Base-by-base conservation (phyloP, 495 filamentous ascomycete species). In the Tetracladium marchalianum region DNA sequence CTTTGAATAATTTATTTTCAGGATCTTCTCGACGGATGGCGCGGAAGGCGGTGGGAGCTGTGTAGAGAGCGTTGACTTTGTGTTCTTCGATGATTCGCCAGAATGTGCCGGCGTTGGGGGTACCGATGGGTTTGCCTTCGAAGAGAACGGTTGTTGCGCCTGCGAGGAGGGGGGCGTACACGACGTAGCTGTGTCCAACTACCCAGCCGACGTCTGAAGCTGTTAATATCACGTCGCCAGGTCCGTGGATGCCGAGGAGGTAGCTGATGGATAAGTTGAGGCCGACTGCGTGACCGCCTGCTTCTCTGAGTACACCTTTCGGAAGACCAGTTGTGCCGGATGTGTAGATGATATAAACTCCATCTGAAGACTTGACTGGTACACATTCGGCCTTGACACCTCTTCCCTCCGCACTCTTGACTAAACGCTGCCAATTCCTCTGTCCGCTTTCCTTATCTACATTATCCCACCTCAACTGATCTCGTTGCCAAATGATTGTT, bases 71-170 rank as follows among this genome's bases (percentile, higher is more conserved):
- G 47, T 86, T 90, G 52, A 90, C 87, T 55, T 82, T 81, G 66
- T 95, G 81, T 54, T 90, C 84, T 53, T 85, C 82, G 17, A 93
- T 60, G 16, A 95, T 78, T 2, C 90, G 73, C 88, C 88, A 96
- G 65, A 95, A 90, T 0, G 82, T 82, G 7, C 84, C 79, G 11
- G 86, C 85, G 51, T 94, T 78, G 0, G 90, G 90, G 0, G 90
- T 96, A 3, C 89, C 90, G 27, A 95, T 67, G 2, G 90, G 90
- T 51, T 95, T 95, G 2, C 90, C 90, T 65, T 95, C 90, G 57
- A 87, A 95, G 1, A 95, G 71, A 12, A 96, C 76, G 0, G 88
- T 92, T 5, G 90, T 82, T 5, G 87, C 89, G 8, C 90, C 89
- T 3, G 81, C 75, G 4, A 96, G 76, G 10, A 96, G 71, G 5